Percentiles rank a stretch among this genome's conserved stretches.
These are phyloP conservation scores for Kingdonia uniflora DNA, from an alignment of 164 flowering plant species.

Conservation along the genomic window DNA sequence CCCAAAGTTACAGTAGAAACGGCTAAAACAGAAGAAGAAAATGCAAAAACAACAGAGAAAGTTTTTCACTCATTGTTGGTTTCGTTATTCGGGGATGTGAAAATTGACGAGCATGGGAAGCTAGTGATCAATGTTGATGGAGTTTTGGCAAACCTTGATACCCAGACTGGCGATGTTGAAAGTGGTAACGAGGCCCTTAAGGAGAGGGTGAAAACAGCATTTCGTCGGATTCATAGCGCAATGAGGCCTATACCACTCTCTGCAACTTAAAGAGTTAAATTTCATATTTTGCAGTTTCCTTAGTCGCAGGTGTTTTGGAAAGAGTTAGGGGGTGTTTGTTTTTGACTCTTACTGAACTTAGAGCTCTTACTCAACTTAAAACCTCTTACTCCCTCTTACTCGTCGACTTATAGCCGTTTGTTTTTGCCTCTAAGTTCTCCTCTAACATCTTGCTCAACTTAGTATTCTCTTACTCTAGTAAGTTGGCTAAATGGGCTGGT, in stretches of 20 bases:
- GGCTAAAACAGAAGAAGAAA: conserved; percentile 53
- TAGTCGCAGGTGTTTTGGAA: no score
- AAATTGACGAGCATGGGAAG: conserved; percentile 65
- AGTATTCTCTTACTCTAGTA: no score
- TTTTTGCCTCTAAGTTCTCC: no score
- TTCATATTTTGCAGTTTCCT: no score
- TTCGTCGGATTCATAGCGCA: conserved; percentile 56
- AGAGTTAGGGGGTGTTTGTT: no score
- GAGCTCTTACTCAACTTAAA: no score
- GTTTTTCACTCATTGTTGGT: conserved; percentile 65
- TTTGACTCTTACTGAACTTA: no score
- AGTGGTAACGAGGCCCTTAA: conserved; percentile 69
- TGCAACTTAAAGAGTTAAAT: conserved; percentile 10
- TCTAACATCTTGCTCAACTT: no score
- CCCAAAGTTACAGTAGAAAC: conserved; percentile 58
- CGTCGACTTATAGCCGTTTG: no score
- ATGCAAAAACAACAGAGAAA: conserved; percentile 58
- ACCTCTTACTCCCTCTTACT: no score
- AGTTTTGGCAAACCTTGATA: conserved; percentile 62
- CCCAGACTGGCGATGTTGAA: conserved; percentile 74
- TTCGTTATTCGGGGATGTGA: conserved; percentile 88
- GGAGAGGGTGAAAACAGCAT: conserved; percentile 68
- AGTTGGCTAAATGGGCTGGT: no score
- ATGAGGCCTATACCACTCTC: conserved; percentile 78
- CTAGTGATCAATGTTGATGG: conserved; percentile 73